Evolutionary conservation across 345 rosid species (phyloP), one percentile per base, ranked within the genome.

Genomic region (Trapa incisa): DNA sequence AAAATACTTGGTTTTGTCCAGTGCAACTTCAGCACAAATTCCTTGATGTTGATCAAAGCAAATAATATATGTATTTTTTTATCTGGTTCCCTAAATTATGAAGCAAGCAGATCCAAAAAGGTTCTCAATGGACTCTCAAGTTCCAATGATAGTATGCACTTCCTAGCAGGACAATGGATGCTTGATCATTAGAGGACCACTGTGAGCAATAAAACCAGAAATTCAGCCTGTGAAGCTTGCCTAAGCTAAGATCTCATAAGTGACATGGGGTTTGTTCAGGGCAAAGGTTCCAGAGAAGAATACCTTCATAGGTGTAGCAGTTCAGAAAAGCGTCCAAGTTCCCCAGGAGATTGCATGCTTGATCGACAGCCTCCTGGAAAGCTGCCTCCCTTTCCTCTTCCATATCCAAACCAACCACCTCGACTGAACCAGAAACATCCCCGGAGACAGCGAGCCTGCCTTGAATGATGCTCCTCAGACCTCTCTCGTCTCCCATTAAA

Each of bases 231-330:
- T 45, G 48, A 13, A 7, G 11, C 11, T 45, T 45, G 48, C 48
- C 48, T 45, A 45, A 15, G 22, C 7, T 50, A 50, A 50, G 56
- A 50, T 50, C 56, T 50, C 15, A 50, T 29, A 0, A 2, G 56
- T 0, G 22, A 17, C 3, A 50, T 1, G 22, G 56, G 37, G 16
- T 1, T 22, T 22, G 13, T 0, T 58, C 38, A 1, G 15, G 16
- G 63, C 10, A 11, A 8, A 35, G 37, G 37, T 58, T 11, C 16
- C 5, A 5, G 37, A 32, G 63, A 33, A 15, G 35, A 38, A 47
- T 77, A 89, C 98, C 99, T 79, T 91, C 96, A 60, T 86, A 85
- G 65, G 73, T 63, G 66, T 81, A 82, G 72, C 93, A 86, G 70
- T 85, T 84, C 9, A 95, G 78, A 66, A 95, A 82, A 72, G 97